These are phyloP conservation scores for Sarocladium brachiariae DNA, from an alignment of 2,329 filamentous ascomycete genomes.

Conservation along the genomic window DNA sequence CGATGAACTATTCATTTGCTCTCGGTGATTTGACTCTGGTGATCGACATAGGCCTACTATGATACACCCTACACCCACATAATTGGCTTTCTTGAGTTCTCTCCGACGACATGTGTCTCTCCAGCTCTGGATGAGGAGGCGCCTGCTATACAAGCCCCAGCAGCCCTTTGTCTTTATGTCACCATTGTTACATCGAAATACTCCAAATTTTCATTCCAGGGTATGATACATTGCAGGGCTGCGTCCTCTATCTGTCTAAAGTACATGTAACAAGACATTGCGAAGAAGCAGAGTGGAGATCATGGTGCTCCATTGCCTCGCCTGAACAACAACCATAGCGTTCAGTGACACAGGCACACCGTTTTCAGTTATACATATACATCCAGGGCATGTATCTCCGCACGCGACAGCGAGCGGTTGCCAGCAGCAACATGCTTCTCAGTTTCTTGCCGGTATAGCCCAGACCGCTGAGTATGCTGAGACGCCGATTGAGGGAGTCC, in stretches of 20 bases:
- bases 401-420: background rate
- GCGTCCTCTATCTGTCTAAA: constrained; percentile 26
- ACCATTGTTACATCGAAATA: too few relatives aligned
- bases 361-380: constrained; percentile 6
- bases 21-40: too few relatives aligned
- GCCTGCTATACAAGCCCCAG: too few relatives aligned
- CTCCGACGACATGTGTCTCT: too few relatives aligned
- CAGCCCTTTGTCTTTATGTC: too few relatives aligned
- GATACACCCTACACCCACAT: too few relatives aligned
- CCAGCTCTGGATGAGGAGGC: too few relatives aligned
- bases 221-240: constrained; percentile 12
- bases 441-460: background rate
- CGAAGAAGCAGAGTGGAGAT: constrained; percentile 37
- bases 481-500: background rate
- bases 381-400: background rate
- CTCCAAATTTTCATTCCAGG: background rate
- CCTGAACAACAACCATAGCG: background rate
- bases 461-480: background rate
- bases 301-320: constrained; percentile 10
- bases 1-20: too few relatives aligned
- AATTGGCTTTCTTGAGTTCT: too few relatives aligned
- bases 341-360: constrained; percentile 1
- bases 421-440: background rate
- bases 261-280: constrained; percentile 29
- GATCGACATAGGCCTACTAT: too few relatives aligned